phyloP scores from a whole-genome alignment of 192 early-diverging fungal species.

The Podila clonocystis region DNA sequence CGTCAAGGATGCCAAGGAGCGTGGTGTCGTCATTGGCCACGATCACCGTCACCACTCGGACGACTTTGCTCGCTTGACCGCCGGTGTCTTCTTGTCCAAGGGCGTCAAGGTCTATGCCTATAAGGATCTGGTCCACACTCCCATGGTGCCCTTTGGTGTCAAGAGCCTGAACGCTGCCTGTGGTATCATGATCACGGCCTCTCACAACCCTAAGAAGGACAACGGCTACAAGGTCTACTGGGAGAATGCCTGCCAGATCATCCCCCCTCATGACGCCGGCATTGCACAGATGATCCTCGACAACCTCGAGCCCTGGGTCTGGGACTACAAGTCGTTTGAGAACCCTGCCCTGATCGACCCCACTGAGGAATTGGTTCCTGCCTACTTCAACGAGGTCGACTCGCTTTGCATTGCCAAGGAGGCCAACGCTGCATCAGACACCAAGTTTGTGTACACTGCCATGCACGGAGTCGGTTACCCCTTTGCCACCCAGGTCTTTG shows the following conservation, averaged over 20 bases:
- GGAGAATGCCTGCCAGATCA: conserved; percentile 93
- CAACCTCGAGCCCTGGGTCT: conserved; percentile 74
- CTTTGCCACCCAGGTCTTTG: conserved; percentile 76
- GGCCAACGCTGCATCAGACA: conserved; percentile 53
- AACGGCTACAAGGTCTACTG: conserved; percentile 94
- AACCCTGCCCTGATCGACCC: conserved; percentile 66
- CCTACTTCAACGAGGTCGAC: conserved; percentile 76
- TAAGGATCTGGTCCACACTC: conserved; percentile 81
- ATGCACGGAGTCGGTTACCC: conserved; percentile 95
- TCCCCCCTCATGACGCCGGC: conserved; percentile 85
- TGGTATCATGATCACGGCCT: conserved; percentile 98
- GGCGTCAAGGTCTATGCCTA: conserved; percentile 87
- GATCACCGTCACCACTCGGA: conserved; percentile 93
- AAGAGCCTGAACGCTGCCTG: conserved; percentile 73
- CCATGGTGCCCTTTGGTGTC: conserved; percentile 91
- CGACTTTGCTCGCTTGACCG: conserved; percentile 84
- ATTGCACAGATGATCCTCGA: conserved; percentile 78
- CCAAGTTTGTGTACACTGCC: conserved; percentile 88
- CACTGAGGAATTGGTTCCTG: conserved; percentile 68
- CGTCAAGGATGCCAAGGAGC: conserved; percentile 64
- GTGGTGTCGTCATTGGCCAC: conserved; percentile 91
- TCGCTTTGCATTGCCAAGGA: conserved; percentile 53
- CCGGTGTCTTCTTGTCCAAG: conserved; percentile 80
- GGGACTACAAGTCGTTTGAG: conserved; percentile 72
- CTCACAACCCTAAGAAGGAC: conserved; percentile 93